Percentiles rank a stretch among this genome's conserved stretches.
Conservation (phyloP, 164 flowering plant genomes). For the Tetracentron sinense region DNA sequence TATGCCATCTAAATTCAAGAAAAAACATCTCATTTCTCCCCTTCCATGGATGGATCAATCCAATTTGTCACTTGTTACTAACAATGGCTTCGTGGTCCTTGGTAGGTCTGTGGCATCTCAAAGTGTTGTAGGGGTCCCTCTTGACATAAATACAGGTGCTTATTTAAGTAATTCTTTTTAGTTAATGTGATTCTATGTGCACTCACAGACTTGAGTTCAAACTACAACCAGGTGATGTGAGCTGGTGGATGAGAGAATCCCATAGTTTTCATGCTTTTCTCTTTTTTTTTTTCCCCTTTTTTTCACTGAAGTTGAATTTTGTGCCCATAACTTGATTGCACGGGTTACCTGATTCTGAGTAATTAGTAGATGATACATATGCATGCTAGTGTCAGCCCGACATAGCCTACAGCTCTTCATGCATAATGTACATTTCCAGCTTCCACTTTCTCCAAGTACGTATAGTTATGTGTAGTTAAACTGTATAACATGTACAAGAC, state of each 20-base stretch:
- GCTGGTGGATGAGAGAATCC: neutral
- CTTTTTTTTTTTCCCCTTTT: too few species aligned
- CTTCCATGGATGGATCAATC: neutral
- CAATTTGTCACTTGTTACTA: neutral
- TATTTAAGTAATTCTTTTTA: neutral
- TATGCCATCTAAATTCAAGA: too few species aligned
- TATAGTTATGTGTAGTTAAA: too few species aligned
- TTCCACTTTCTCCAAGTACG: too few species aligned
- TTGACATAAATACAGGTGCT: neutral
- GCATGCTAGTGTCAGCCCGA: too few species aligned
- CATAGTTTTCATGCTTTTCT: too few species aligned
- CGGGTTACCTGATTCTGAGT: neutral
- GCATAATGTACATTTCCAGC: too few species aligned
- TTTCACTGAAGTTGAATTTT: neutral
- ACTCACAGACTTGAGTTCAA: too few species aligned
- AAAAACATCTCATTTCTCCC: neutral
- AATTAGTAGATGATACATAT: neutral
- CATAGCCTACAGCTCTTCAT: neutral
- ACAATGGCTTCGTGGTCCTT: neutral
- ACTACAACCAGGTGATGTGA: neutral
- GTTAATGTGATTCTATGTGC: neutral
- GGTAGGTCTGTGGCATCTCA: neutral
- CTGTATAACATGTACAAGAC: too few species aligned
- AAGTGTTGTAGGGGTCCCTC: neutral
- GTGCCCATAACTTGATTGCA: neutral